Evolutionary conservation across 208 protist species (phyloP), one percentile per base, ranked within the genome.

Genomic region (Borovskyia barvae): DNA sequence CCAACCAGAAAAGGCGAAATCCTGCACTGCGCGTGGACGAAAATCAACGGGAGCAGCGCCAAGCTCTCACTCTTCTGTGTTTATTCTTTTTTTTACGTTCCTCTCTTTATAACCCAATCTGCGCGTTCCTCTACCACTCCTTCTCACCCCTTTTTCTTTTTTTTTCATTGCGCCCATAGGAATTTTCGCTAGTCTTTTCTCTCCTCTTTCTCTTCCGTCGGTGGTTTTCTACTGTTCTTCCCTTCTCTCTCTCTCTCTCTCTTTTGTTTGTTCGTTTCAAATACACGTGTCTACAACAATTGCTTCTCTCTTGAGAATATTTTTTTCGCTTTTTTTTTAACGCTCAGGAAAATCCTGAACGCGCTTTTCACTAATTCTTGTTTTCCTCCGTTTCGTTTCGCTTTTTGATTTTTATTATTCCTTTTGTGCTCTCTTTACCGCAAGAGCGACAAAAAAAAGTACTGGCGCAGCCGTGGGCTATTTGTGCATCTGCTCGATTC

Each of bases 351-450:
- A n/a, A n/a, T 49, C 53, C 26, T 41, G 32, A 14, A 45, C 5
- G 45, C 47, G 15, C 20, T 49, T 26, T 47, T 41, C 36, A 14
- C 4, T 26, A 56, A 41, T 57, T 42, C 28, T 19, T 30, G 25
- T 50, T 28, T 40, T 39, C 25, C 22, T 52, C 33, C 28, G n/a
- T 41, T 37, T 55, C 49, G 36, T 47, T 58, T 47, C 22, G 26
- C 14, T 58, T 64, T 64, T 50, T 47, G 36, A 37, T 47, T 64
- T 46, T 54, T 20, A 39, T 19, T 66, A 11, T 46, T 48, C 29
- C 48, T 63, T 51, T 19, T 52, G 5, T 41, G 28, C 35, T 51
- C n/a, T 20, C 5, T 17, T 55, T 35, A 33, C 26, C 29, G 29
- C 9, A 12, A 26, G n/a, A n/a, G n/a, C n/a, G n/a, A n/a, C n/a